A percentile compares a stretch with the other conserved stretches of the same genome.
These are phyloP conservation scores for Cercospora sp. DNA, from an alignment of 2,329 filamentous ascomycete genomes.

Conservation along the genomic window DNA sequence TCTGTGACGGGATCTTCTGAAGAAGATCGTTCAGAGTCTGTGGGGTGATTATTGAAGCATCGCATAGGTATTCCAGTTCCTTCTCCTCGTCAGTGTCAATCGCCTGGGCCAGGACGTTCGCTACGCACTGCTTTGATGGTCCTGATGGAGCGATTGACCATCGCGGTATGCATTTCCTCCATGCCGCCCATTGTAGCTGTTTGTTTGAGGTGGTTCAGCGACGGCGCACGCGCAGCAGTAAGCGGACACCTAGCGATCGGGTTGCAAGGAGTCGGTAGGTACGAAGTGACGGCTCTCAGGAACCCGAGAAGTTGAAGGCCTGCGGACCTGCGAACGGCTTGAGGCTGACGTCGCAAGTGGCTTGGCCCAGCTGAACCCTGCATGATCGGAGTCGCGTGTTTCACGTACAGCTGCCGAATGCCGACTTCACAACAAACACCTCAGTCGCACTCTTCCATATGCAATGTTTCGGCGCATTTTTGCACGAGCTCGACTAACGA, in stretches of 20 bases:
- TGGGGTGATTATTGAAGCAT: constrained; percentile 75
- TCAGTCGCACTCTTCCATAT: neutral
- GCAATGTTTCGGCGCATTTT: neutral
- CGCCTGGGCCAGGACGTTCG: constrained; percentile 51
- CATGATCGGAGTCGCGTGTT: neutral
- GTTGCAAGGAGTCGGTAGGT: neutral
- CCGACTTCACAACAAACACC: neutral
- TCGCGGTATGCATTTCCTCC: constrained; percentile 55
- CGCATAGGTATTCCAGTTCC: constrained; percentile 89
- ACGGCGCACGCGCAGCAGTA: neutral
- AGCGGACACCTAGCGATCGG: neutral
- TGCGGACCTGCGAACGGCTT: neutral
- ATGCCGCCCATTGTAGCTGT: constrained; percentile 32
- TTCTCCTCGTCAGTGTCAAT: constrained; percentile 43
- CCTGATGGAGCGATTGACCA: constrained; percentile 81
- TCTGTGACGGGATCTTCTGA: constrained; percentile 71
- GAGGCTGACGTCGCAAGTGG: constrained; percentile 2
- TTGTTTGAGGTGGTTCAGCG: neutral
- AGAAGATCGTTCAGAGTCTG: constrained; percentile 74
- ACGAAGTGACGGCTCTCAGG: neutral
- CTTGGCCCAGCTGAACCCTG: constrained; percentile 3
- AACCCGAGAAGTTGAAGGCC: neutral
- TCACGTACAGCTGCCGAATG: neutral
- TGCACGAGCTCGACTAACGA: neutral
- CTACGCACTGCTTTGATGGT: constrained; percentile 68